Percentiles rank a stretch among this genome's conserved stretches.
Conservation (phyloP, 2,329 filamentous ascomycete genomes). For the Ophiognomonia clavigignenti-juglandacearum region DNA sequence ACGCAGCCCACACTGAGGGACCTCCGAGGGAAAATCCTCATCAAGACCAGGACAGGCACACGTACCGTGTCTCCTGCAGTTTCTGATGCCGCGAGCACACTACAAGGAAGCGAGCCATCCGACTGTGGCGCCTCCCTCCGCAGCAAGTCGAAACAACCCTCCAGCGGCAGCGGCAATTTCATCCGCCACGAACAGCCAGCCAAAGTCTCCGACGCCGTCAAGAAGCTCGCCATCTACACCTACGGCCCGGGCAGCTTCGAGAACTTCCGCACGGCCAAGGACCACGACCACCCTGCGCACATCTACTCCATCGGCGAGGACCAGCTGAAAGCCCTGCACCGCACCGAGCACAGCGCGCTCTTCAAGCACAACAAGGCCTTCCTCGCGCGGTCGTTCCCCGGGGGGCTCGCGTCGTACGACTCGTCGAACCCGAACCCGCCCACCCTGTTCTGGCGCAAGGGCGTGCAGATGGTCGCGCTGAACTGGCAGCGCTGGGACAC, state of each 20-base stretch:
- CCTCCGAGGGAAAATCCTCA: slow-evolving; percentile 72
- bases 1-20: slow-evolving; percentile 65
- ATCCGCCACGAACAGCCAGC: too few species aligned
- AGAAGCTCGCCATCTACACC: slow-evolving; percentile 77
- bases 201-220: slow-evolving; percentile 64
- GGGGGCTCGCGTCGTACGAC: slow-evolving; percentile 62
- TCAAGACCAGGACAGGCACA: slow-evolving; percentile 65
- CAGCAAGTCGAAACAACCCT: slow-evolving; percentile 31
- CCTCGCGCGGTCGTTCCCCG: slow-evolving; percentile 89
- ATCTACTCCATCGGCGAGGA: slow-evolving; percentile 89
- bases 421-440: slow-evolving; percentile 90
- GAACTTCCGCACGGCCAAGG: slow-evolving; percentile 58
- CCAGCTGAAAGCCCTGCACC: slow-evolving; percentile 56
- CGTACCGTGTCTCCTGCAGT: slow-evolving; percentile 25
- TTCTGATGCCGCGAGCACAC: slow-evolving; percentile 15
- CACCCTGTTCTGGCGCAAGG: slow-evolving; percentile 82
- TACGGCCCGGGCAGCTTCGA: slow-evolving; percentile 70
- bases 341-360: slow-evolving; percentile 66
- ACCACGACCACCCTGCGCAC: slow-evolving; percentile 53
- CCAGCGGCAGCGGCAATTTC: slow-evolving; percentile 36
- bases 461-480: slow-evolving; percentile 97
- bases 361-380: slow-evolving; percentile 83
- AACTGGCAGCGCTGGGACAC: slow-evolving; percentile 97
- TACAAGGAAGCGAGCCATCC: slow-evolving; percentile 26
- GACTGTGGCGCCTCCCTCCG: slow-evolving; percentile 25